Base-by-base conservation (phyloP, 257 asterid genomes). In the Haberlea rhodopensis region DNA sequence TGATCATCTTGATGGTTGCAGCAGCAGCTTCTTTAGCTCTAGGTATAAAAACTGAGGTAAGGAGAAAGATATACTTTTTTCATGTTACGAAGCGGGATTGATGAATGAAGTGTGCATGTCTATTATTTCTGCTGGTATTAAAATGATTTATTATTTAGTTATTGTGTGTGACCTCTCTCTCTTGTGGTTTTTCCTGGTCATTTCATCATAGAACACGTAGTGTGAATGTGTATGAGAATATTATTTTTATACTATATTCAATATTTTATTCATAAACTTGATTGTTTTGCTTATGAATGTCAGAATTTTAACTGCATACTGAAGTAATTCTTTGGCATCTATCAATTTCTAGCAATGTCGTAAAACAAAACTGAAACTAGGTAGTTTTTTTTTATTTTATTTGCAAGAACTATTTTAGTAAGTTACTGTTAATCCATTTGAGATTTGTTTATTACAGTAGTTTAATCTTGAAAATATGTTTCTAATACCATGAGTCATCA, bases 21-120 rank as follows among this genome's bases (percentile, higher is more conserved):
- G 97, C 99, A 15, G 97, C 96, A 71, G 99, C 99, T 78, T 92
- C 99, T 29, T 80, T 92, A 76, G 96, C 86, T 11, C 89, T 92
- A 10, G 97, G 97, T 49, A 92, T 89, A 61, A 89, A 87, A 81
- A 81, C 97, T 19, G 99, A 92, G 97, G 99, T 89, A 69, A 71
- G 79, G 4, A 45, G 16, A 52, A 37, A 40, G 61, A 54, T 24
- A 53, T 32, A 19, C 25, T 21, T 53, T 53, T 29, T 32, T 23
- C 11, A 2, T 24, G 25, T 16, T n/a, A 64, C 18, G 56, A 48
- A 54, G 24, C 49, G 11, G 19, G 25, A 25, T 25, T 64, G 6
- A 24, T 23, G 34, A 43, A 23, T 37, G 37, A 25, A 18, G 37
- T 26, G 8, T 9, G 22, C 18, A 20, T 43, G 25, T 19, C 15